These are phyloP conservation scores for Domatiomyces catenatus DNA, from an alignment of 2,329 filamentous ascomycete genomes.

Conservation along the genomic window DNA sequence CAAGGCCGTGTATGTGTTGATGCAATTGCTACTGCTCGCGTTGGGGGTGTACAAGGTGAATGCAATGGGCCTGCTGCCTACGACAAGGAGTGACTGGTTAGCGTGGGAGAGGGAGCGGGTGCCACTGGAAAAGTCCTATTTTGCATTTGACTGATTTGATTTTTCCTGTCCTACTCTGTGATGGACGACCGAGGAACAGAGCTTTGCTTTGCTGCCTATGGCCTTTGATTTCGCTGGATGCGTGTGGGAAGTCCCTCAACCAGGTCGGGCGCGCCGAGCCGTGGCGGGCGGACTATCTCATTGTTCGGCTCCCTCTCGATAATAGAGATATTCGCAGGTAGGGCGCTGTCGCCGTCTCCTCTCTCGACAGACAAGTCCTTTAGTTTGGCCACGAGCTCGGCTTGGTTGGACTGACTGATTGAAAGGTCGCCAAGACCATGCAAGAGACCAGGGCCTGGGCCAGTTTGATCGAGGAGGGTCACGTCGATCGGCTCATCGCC, in stretches of 20 bases:
- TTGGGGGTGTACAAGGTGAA: slow-evolving; percentile 95
- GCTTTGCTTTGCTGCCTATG: neutral
- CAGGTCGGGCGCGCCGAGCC: neutral
- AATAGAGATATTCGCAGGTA: slow-evolving; percentile 1
- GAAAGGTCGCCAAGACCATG: slow-evolving; percentile 14
- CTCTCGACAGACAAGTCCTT: slow-evolving; percentile 40
- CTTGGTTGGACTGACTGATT: slow-evolving; percentile 15
- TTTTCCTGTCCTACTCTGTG: neutral
- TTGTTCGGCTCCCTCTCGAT: slow-evolving; percentile 2
- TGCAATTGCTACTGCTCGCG: slow-evolving; percentile 69
- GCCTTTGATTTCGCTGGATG: neutral
- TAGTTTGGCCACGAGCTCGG: slow-evolving; percentile 23
- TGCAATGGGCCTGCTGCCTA: slow-evolving; percentile 86
- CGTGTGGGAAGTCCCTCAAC: slow-evolving; percentile 7
- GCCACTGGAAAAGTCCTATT: slow-evolving; percentile 50
- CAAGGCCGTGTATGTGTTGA: slow-evolving; percentile 73
- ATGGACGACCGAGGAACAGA: neutral
- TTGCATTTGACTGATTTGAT: slow-evolving; percentile 27
- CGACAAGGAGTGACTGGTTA: slow-evolving; percentile 91
- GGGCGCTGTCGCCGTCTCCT: slow-evolving; percentile 16
- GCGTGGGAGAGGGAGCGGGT: slow-evolving; percentile 76
- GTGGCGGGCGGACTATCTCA: neutral
- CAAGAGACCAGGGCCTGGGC: slow-evolving; percentile 23
- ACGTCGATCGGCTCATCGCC: slow-evolving; percentile 43
- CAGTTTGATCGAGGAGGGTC: slow-evolving; percentile 50